A percentile compares a stretch with the other conserved stretches of the same genome.
Conservation (phyloP, 202 grass and related monocot species). For the Bolboschoenoplectus hybrid region DNA sequence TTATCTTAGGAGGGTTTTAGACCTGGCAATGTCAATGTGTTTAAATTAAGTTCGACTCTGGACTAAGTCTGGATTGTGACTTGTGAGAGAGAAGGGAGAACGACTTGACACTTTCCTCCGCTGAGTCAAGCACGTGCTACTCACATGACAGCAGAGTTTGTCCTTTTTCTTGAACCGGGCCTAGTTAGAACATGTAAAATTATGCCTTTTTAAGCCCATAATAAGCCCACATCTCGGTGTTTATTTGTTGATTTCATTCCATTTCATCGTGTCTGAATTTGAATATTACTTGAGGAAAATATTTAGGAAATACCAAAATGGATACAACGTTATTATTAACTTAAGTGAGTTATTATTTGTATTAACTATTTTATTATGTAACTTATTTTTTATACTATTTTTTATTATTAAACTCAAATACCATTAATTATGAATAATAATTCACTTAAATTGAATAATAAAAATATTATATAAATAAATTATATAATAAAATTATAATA, state of each 20-base stretch:
- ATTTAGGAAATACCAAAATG: no score
- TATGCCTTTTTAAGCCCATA: conserved; percentile 16
- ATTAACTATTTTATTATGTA: no score
- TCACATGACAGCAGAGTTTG: not conserved
- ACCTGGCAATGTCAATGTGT: not conserved
- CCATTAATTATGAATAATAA: no score
- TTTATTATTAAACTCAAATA: no score
- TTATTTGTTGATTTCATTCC: not conserved
- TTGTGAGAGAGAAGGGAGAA: not conserved
- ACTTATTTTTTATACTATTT: no score
- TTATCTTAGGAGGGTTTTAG: conserved; percentile 25
- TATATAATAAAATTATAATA: no score
- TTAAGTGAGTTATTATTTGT: no score
- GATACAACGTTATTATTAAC: no score
- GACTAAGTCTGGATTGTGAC: not conserved
- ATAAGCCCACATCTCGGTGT: not conserved
- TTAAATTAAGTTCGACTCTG: not conserved
- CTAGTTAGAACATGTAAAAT: not conserved
- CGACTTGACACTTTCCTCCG: conserved; percentile 26
- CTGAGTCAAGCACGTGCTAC: conserved; percentile 28
- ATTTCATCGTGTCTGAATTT: not conserved
- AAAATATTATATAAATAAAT: no score
- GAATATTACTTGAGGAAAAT: not conserved
- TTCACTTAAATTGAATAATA: no score
- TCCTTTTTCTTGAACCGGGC: not conserved